Base-by-base conservation (phyloP, 2,329 filamentous ascomycete species). In the Calonectria henricotiae region DNA sequence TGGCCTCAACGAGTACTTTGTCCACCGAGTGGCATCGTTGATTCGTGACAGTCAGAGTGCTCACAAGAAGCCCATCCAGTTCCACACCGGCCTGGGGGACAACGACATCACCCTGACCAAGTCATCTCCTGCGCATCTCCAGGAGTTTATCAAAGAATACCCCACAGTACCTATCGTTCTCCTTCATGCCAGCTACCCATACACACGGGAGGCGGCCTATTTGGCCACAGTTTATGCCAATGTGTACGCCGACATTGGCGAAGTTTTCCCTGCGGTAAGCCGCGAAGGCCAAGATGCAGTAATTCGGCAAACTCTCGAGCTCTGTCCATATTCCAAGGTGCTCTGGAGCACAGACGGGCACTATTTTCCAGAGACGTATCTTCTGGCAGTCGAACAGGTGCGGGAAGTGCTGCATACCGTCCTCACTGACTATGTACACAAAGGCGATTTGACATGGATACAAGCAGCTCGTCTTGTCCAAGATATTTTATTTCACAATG, bases 81-180 rank as follows among this genome's bases (percentile, higher is more conserved):
- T 97, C 73, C 94, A 97, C 77, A 96, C 93, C 0, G 94, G 94
- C 0, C 86, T 96, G 0, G 94, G 94, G 0, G 94, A 96, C 77
- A 93, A 91, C 74, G 94, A 96, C 76, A 92, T 96, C 62, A 88
- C 86, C 5, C 84, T 97, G 30, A 83, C 89, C 3, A 88, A 88
- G 62, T 89, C 93, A 0, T 96, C 94, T 47, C 94, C 94, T 0
- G 89, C 93, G 0, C 91, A 93, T 75, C 83, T 97, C 27, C 93
- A 97, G 77, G 83, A 86, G 0, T 89, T 97, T 68, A 94, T 96
- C 74, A 88, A 90, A 44, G 83, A 87, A 23, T 95, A 93, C 74
- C 88, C 92, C 0, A 85, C 85, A 0, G 89, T 96, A 0, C 91
- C 93, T 0, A 91, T 97, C 65, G 92, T 97, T 2, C 83, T 97